Evolutionary conservation across 2,329 filamentous ascomycete species (phyloP), one percentile per base, ranked within the genome.

Genomic region (Lachnellula cervina): DNA sequence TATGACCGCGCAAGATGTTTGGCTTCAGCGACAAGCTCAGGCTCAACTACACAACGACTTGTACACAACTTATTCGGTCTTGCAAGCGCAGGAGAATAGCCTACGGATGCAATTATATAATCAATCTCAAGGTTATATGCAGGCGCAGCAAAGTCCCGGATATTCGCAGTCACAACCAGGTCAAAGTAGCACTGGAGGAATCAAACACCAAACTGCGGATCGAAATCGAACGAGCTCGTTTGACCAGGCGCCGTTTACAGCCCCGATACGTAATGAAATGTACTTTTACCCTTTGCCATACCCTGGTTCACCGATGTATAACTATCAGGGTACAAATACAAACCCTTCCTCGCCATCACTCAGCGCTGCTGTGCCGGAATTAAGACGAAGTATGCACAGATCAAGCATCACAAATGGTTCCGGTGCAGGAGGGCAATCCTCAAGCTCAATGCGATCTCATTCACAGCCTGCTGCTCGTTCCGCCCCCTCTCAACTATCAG

Each of bases 361-460:
- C 13, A 69, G 73, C 51, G 50, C 67, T 49, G 68, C 61, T 70
- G 70, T 43, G 68, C 72, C 80, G 32, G 83, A 86, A 58, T 80
- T 79, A 62, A 77, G 83, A 60, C 76, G 82, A 51, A 77, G 80
- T 47, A 70, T 82, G 52, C 81, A 86, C 60, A 74, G 83, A 64
- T 79, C 80, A 1, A 72, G 74, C 9, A 70, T 74, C 23, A 72
- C 76, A 16, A 78, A 75, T 23, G 81, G 84, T 37, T 68, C 76
- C 14, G 75, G 75, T 9, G 65, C 72, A 35, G 56, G 52, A 43
- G 70, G 74, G 38, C 70, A 76, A 51, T 75, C 80, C 25, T 80
- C 74, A 54, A 80, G 82, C 62, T 74, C 81, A n/a, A 68, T 84
- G 58, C 77, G 83, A 60, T 87, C 83, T 25, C 83, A 87, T 66